Evolutionary conservation across 306 rosid genomes (phyloP), one percentile per base, ranked within the genome.

Genomic region (Abrus pulchellus): DNA sequence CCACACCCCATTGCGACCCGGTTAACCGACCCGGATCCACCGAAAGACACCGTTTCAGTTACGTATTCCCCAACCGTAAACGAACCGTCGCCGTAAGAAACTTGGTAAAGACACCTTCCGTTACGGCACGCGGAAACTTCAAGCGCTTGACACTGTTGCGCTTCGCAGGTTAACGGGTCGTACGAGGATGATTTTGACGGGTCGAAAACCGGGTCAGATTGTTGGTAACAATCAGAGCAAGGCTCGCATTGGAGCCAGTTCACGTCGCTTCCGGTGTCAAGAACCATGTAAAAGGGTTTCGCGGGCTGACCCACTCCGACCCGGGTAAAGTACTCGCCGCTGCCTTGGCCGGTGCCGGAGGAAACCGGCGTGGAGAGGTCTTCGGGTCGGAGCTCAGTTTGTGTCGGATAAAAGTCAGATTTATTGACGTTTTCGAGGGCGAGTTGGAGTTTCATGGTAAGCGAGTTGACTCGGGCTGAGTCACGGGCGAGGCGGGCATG

Each of bases 221-320:
- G 98, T 28, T 90, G 90, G 93, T 92, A 96, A 13, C 99, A 96
- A 0, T 93, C 97, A 43, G 88, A 7, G 74, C 99, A 96, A 0
- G 99, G 99, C 79, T 88, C 33, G 83, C 99, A 93, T 34, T 96
- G 99, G 45, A 96, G 87, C 99, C 99, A 93, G 62, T 89, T 92
- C 7, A 96, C 72, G 79, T 96, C 99, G 48, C 97, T 90, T 7
- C 97, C 98, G 0, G 98, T 96, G 66, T 96, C 99, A n/a, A 90
- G 90, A 12, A 87, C 94, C 99, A 96, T 90, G 87, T 84, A 93
- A 48, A 80, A 90, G 0, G 85, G 86, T 72, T 85, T 86, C 0
- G 92, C 52, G 40, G 99, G 99, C 0, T 10, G 63, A 0, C 99
- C 99, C 10, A 96, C 91, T 0, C 92, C 94, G 55, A 96, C 57